Conservation (phyloP, 495 filamentous ascomycete species). For the Clavariopsis aquatica region DNA sequence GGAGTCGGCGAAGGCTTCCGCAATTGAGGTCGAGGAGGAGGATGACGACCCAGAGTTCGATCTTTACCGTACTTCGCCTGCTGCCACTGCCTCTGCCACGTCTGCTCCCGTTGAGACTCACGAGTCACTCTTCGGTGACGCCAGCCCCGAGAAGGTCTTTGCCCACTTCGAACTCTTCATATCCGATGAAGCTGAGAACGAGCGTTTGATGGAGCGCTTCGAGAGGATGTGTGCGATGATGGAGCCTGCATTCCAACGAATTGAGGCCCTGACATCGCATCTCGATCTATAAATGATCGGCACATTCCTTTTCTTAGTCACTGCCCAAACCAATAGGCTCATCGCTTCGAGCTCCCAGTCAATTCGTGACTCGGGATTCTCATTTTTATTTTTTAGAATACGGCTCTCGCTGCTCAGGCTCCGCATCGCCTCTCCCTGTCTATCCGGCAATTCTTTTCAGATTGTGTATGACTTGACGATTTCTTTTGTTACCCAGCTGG, state of each 20-base stretch:
- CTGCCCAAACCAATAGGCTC: neutral
- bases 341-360: constrained; percentile 4
- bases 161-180: constrained; percentile 61
- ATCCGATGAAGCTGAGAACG: constrained; percentile 49
- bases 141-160: constrained; percentile 60
- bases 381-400: neutral
- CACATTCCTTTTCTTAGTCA: no score
- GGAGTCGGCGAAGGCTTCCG: constrained; percentile 17
- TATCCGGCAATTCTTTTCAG: constrained; percentile 3
- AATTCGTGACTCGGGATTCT: constrained; percentile 4
- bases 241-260: constrained; percentile 28
- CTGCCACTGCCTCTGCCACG: constrained; percentile 28
- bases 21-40: constrained; percentile 53
- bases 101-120: constrained; percentile 38
- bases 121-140: constrained; percentile 55
- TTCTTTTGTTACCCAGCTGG: constrained; percentile 30
- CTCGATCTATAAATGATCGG: constrained; percentile 21
- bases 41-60: constrained; percentile 64
- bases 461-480: constrained; percentile 23
- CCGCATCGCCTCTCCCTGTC: constrained; percentile 4
- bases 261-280: constrained; percentile 29
- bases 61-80: constrained; percentile 56
- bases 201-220: constrained; percentile 33
- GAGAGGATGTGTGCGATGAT: constrained; percentile 34
- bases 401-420: constrained; percentile 11